Conservation (phyloP, 1,139 yeast species). For the Sugiyamaella grinbergsii region DNA sequence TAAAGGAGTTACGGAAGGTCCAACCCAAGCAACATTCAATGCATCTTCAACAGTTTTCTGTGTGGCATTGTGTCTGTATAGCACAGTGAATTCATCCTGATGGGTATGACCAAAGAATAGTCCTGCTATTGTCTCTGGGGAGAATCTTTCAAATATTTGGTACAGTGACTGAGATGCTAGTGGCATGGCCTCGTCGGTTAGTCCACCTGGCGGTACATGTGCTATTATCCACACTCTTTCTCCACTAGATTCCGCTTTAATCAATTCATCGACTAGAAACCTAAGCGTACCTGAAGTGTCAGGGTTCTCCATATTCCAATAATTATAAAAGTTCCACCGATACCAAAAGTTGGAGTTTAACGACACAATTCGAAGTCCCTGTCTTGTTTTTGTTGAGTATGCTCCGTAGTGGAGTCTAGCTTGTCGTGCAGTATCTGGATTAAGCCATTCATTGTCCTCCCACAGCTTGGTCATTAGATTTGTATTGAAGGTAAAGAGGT, state of each 20-base stretch:
- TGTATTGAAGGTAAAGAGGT: constrained; percentile 59
- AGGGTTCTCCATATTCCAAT: constrained; percentile 56
- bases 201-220: constrained; percentile 60
- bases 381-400: constrained; percentile 56
- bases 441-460: constrained; percentile 43
- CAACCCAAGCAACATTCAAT: constrained; percentile 62
- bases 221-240: constrained; percentile 73
- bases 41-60: constrained; percentile 50
- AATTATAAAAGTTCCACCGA: constrained; percentile 63
- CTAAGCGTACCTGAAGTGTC: constrained; percentile 67
- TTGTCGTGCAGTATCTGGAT: constrained; percentile 29
- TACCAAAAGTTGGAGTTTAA: constrained; percentile 70
- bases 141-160: constrained; percentile 63
- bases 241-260: constrained; percentile 57
- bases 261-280: constrained; percentile 61
- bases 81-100: constrained; percentile 63
- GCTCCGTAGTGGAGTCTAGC: constrained; percentile 59
- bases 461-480: constrained; percentile 63
- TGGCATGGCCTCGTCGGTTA: constrained; percentile 59
- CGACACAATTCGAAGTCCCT: constrained; percentile 63
- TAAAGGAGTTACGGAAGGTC: constrained; percentile 67
- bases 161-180: constrained; percentile 58
- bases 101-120: constrained; percentile 76
- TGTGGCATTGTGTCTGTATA: constrained; percentile 42
- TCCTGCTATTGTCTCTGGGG: constrained; percentile 67